A percentile compares a stretch with the other conserved stretches of the same genome.
These are phyloP conservation scores for Pyrenochaeta sp. DNA, from an alignment of 2,329 filamentous ascomycete species.

Conservation along the genomic window DNA sequence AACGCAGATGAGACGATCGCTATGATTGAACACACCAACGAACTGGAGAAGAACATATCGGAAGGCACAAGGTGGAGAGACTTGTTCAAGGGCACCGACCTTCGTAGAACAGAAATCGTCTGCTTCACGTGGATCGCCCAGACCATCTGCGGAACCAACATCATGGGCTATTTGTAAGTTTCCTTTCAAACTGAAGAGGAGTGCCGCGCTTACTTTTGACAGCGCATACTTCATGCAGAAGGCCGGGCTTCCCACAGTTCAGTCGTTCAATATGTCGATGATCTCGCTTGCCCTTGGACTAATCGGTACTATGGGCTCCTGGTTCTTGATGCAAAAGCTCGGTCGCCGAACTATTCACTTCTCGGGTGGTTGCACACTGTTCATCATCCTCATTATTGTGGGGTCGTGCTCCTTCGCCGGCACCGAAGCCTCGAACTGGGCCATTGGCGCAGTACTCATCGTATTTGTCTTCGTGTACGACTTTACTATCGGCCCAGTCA, in stretches of 20 bases:
- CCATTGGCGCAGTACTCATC: slow-evolving; percentile 42
- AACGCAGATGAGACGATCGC: slow-evolving; percentile 67
- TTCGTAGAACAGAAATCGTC: slow-evolving; percentile 77
- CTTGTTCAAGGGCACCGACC: slow-evolving; percentile 80
- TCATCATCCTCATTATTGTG: slow-evolving; percentile 76
- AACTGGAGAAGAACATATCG: slow-evolving; percentile 74
- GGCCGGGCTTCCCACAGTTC: slow-evolving; percentile 52
- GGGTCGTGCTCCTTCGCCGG: slow-evolving; percentile 75
- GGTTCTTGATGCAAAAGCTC: slow-evolving; percentile 80
- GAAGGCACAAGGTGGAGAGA: slow-evolving; percentile 77
- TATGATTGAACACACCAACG: slow-evolving; percentile 90
- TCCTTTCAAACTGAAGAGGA: background rate
- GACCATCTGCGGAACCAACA: slow-evolving; percentile 53
- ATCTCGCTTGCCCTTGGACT: slow-evolving; percentile 71
- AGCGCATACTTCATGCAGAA: slow-evolving; percentile 58
- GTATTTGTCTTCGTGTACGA: slow-evolving; percentile 75
- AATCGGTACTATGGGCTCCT: slow-evolving; percentile 79
- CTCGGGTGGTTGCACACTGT: slow-evolving; percentile 66
- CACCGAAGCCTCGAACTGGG: slow-evolving; percentile 57
- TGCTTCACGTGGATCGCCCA: slow-evolving; percentile 59
- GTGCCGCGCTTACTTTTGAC: slow-evolving; percentile 9
- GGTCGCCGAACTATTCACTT: slow-evolving; percentile 80
- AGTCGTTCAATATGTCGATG: slow-evolving; percentile 56
- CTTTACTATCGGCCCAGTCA: slow-evolving; percentile 85
- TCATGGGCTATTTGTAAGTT: slow-evolving; percentile 53